Conservation (phyloP, 192 early-diverging fungal species). For the Coemansia sp. region DNA sequence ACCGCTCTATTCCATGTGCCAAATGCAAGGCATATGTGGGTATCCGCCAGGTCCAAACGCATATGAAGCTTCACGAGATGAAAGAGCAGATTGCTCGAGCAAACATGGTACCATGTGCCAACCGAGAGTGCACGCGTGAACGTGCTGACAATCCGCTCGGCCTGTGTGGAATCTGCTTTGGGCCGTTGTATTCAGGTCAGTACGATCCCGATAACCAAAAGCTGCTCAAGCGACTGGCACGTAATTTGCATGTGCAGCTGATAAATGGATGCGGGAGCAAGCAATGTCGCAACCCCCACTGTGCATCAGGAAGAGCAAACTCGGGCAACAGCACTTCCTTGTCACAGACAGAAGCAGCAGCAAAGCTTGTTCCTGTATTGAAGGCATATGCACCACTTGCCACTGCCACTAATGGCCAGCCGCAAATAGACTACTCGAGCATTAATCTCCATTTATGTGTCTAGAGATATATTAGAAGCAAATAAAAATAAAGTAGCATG, state of each 20-base stretch:
- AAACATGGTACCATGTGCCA: slow-evolving; percentile 67
- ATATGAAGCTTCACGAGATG: slow-evolving; percentile 70
- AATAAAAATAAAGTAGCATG: slow-evolving; percentile 30
- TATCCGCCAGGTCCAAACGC: slow-evolving; percentile 76
- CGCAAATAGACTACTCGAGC: slow-evolving; percentile 20
- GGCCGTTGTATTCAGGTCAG: slow-evolving; percentile 72
- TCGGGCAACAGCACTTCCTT: background rate
- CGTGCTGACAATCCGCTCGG: slow-evolving; percentile 57
- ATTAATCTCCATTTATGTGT: slow-evolving; percentile 45
- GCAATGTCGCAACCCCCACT: slow-evolving; percentile 66
- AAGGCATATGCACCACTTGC: slow-evolving; percentile 34
- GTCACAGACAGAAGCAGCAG: slow-evolving; percentile 23
- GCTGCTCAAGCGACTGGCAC: slow-evolving; percentile 67
- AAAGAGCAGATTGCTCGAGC: slow-evolving; percentile 49
- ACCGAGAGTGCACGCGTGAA: slow-evolving; percentile 68
- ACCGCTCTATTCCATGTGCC: slow-evolving; percentile 75
- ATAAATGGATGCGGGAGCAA: slow-evolving; percentile 70
- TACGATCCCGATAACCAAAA: slow-evolving; percentile 76
- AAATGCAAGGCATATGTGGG: slow-evolving; percentile 70
- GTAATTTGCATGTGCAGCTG: slow-evolving; percentile 72
- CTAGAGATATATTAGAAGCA: slow-evolving; percentile 24
- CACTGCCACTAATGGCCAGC: background rate
- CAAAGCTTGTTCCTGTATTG: slow-evolving; percentile 30
- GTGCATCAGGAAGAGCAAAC: slow-evolving; percentile 25
- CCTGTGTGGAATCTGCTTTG: slow-evolving; percentile 77